Evolutionary conservation across 768 basidiomycete genomes (phyloP).

Genomic region (Rhizopogon vinicolor): DNA sequence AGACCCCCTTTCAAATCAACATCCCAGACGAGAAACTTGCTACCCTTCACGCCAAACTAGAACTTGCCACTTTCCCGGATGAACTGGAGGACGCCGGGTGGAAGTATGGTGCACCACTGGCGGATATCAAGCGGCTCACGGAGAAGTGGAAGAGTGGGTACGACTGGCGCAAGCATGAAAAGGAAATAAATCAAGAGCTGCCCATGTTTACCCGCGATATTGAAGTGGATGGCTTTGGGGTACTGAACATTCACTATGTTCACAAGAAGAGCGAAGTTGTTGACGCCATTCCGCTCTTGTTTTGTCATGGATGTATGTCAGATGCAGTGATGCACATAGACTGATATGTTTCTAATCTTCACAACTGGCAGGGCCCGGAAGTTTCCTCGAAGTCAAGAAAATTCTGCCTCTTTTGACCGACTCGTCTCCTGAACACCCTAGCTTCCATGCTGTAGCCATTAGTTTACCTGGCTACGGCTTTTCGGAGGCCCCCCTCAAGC

Average conservation of each 20-base stretch:
- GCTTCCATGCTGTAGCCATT: slow-evolving; percentile 56
- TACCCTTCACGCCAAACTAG: slow-evolving; percentile 41
- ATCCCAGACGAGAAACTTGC: slow-evolving; percentile 40
- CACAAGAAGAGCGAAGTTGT: slow-evolving; percentile 42
- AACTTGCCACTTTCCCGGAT: slow-evolving; percentile 45
- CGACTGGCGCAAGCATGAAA: slow-evolving; percentile 54
- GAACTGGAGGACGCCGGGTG: slow-evolving; percentile 48
- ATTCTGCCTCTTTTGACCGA: slow-evolving; percentile 48
- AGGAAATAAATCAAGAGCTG: slow-evolving; percentile 33
- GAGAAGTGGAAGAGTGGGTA: slow-evolving; percentile 48
- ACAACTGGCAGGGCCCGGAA: slow-evolving; percentile 49
- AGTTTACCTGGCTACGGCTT: slow-evolving; percentile 42
- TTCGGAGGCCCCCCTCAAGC: slow-evolving; percentile 50
- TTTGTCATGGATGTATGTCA: slow-evolving; percentile 51
- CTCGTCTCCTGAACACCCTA: slow-evolving; percentile 38
- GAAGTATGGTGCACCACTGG: slow-evolving; percentile 49
- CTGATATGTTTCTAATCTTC: neutral
- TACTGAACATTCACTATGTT: slow-evolving; percentile 53
- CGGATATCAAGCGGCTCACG: slow-evolving; percentile 43
- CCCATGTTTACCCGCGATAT: slow-evolving; percentile 44
- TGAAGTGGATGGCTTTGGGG: slow-evolving; percentile 40
- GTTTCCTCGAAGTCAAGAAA: slow-evolving; percentile 28
- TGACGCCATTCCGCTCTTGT: slow-evolving; percentile 56
- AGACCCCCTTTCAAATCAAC: slow-evolving; percentile 43
- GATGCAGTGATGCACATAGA: neutral